phyloP scores from a whole-genome alignment of 2,329 filamentous ascomycete species.

The Arachnopeziza araneosa region DNA sequence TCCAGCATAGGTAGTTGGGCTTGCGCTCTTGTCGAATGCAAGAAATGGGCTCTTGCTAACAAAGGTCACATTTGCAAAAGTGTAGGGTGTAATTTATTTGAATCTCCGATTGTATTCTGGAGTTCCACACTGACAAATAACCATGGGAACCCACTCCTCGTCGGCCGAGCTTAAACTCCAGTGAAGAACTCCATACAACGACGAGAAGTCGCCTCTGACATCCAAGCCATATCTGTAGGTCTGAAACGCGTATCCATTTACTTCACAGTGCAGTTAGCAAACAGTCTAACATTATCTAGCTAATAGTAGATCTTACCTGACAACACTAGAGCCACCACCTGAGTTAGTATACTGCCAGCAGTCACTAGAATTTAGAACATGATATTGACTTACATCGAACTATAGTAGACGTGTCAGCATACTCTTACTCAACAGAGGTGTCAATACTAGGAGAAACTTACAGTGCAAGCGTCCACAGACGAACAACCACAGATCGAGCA shows the following conservation, averaged over 20 bases:
- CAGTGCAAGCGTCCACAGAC: constrained; percentile 4
- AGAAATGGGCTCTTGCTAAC: too few species aligned
- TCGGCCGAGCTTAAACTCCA: constrained; percentile 8
- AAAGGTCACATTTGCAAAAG: not conserved
- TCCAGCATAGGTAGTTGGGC: too few species aligned
- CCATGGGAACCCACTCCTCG: constrained; percentile 2
- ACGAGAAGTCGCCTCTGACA: constrained; percentile 2
- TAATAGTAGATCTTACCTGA: constrained; percentile 2
- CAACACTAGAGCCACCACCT: constrained; percentile 1
- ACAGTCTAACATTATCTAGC: not conserved
- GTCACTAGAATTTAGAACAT: not conserved
- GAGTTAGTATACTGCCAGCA: constrained; percentile 2
- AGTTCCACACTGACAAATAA: constrained; percentile 1
- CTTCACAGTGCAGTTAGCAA: not conserved
- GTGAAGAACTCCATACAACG: constrained; percentile 10
- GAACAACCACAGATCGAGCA: constrained; percentile 5
- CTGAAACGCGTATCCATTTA: not conserved
- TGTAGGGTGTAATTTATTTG: not conserved
- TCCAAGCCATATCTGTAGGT: not conserved
- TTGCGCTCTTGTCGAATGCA: too few species aligned
- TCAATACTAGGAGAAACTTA: constrained; percentile 1
- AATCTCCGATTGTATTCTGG: not conserved
- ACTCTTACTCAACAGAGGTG: not conserved
- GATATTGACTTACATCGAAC: constrained; percentile 2
- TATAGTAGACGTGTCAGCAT: constrained; percentile 1